phyloP scores from a whole-genome alignment of 2,329 filamentous ascomycete species.

The Hypoxylon sp. region DNA sequence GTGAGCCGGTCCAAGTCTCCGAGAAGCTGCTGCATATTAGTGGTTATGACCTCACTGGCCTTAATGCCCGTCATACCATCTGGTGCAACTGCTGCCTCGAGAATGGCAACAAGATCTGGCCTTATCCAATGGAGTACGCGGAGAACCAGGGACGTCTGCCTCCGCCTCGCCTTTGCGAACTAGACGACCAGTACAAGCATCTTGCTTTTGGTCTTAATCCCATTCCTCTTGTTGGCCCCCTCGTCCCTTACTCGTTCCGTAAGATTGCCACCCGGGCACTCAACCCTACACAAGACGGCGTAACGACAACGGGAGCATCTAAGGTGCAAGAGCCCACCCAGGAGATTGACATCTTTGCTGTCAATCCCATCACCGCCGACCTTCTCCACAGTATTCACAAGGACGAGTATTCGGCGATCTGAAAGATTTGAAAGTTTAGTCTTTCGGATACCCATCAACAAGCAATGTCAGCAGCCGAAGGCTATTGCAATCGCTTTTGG shows the following conservation, averaged over 20 bases:
- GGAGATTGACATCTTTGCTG: conserved; percentile 20
- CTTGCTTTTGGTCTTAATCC: background rate
- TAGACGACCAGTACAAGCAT: conserved; percentile 1
- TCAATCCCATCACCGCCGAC: conserved; percentile 1
- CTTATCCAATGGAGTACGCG: conserved; percentile 25
- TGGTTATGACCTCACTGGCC: conserved; percentile 15
- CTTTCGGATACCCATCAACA: background rate
- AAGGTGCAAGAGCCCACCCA: background rate
- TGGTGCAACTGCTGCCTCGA: conserved; percentile 26
- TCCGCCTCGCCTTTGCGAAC: conserved; percentile 21
- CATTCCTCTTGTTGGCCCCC: conserved; percentile 18
- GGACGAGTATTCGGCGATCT: conserved; percentile 1
- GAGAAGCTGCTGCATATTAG: conserved; percentile 9
- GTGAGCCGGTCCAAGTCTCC: conserved; percentile 3
- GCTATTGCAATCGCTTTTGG: background rate
- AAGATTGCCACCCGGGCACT: conserved; percentile 19
- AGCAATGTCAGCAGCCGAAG: background rate
- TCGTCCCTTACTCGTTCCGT: conserved; percentile 26
- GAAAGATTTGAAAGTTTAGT: background rate
- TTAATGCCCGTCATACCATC: conserved; percentile 21
- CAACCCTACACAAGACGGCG: conserved; percentile 8
- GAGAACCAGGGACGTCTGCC: conserved; percentile 27
- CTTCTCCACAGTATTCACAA: conserved; percentile 27
- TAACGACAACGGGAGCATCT: conserved; percentile 15
- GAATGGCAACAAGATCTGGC: conserved; percentile 35